These are phyloP conservation scores for Gentiana dahurica DNA, from an alignment of 257 asterid genomes.

Conservation along the genomic window DNA sequence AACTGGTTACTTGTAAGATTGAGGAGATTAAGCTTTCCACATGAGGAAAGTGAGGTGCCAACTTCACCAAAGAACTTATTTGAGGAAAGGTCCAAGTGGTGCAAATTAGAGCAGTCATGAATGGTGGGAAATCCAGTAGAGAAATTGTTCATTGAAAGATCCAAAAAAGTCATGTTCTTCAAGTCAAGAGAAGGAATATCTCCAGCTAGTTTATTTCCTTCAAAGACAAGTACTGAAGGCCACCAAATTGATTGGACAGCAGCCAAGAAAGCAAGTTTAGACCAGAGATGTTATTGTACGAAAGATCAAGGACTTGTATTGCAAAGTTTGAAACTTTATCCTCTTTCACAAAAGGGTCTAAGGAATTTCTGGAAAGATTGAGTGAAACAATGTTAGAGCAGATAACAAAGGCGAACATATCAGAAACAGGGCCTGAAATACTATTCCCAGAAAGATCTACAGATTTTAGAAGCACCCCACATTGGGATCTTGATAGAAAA, in stretches of 20 bases:
- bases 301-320: constrained; percentile 55
- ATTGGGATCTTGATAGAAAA: constrained; percentile 29
- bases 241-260: constrained; percentile 34
- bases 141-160: constrained; percentile 68
- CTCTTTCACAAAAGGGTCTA: constrained; percentile 35
- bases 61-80: constrained; percentile 56
- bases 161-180: constrained; percentile 46
- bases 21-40: constrained; percentile 46
- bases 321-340: constrained; percentile 11
- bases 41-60: constrained; percentile 40
- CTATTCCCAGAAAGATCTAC: constrained; percentile 76
- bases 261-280: constrained; percentile 43
- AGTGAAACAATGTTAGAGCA: constrained; percentile 48
- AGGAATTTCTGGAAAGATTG: constrained; percentile 56
- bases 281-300: constrained; percentile 69
- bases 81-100: constrained; percentile 67
- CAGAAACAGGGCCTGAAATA: constrained; percentile 59
- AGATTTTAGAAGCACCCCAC: constrained; percentile 23
- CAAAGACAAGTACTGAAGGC: constrained; percentile 42
- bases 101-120: constrained; percentile 43
- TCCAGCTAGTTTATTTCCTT: constrained; percentile 51
- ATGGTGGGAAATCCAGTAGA: constrained; percentile 47
- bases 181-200: constrained; percentile 29
- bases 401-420: constrained; percentile 33
- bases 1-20: constrained; percentile 68